These are phyloP conservation scores for Lepidium aucheri DNA, from an alignment of 345 rosid species.

Conservation along the genomic window DNA sequence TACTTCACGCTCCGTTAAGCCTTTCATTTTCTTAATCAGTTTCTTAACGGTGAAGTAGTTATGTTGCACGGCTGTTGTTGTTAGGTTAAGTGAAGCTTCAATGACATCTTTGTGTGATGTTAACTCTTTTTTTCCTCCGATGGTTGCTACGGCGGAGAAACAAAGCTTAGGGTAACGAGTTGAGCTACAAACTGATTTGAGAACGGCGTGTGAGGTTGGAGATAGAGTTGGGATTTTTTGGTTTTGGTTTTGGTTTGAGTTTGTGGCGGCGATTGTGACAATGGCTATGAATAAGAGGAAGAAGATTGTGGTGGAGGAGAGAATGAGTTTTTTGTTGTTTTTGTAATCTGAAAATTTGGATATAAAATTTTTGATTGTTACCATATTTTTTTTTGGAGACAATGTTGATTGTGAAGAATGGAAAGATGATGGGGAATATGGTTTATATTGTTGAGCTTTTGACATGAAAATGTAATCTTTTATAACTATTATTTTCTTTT, in stretches of 20 bases:
- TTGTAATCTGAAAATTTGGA: constrained; percentile 19
- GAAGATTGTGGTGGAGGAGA: constrained; percentile 13
- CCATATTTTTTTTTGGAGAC: constrained; percentile 3
- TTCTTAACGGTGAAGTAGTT: constrained; percentile 30
- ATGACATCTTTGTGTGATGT: constrained; percentile 36
- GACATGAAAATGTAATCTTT: not conserved
- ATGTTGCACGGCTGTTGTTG: constrained; percentile 25
- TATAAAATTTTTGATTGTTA: constrained; percentile 20
- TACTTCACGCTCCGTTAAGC: constrained; percentile 46
- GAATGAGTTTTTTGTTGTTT: constrained; percentile 20
- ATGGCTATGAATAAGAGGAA: constrained; percentile 3
- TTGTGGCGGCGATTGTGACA: constrained; percentile 1
- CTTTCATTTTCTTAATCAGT: constrained; percentile 1
- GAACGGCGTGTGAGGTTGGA: constrained; percentile 16
- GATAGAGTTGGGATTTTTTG: constrained; percentile 9
- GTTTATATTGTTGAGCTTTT: constrained; percentile 15
- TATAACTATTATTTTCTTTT: too few species aligned
- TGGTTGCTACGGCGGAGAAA: constrained; percentile 38
- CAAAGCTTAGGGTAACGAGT: constrained; percentile 54
- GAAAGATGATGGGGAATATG: not conserved
- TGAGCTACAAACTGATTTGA: constrained; percentile 43
- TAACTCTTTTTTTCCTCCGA: not conserved
- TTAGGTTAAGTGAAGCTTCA: constrained; percentile 33
- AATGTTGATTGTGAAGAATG: constrained; percentile 4
- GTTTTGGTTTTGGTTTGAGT: constrained; percentile 1